Conservation (phyloP, 1,284 basidiomycete species). For the Psilocybe mexicana region DNA sequence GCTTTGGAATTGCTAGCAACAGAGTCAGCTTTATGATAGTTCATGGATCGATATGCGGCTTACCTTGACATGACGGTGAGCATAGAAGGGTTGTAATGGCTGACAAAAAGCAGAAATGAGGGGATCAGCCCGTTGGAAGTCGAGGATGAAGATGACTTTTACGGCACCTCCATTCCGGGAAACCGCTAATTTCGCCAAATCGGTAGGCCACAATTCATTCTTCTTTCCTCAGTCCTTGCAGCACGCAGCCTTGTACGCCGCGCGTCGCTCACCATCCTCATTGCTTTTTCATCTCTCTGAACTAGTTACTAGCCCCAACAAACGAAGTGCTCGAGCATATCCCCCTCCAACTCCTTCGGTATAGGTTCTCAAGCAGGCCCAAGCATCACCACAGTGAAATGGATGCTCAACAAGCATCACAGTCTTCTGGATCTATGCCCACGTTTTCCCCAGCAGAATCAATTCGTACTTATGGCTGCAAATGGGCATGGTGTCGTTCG, state of each 20-base stretch:
- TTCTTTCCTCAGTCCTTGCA: neutral
- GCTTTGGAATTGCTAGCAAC: conserved; percentile 24
- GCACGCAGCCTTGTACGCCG: neutral
- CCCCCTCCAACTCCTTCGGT: neutral
- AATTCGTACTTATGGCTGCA: conserved; percentile 33
- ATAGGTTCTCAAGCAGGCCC: neutral
- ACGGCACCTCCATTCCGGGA: neutral
- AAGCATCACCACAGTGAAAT: neutral
- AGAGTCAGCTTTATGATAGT: neutral
- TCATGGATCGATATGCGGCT: neutral
- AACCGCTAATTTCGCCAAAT: neutral
- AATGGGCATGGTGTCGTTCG: conserved; percentile 52
- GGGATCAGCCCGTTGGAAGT: neutral
- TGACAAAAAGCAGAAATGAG: neutral
- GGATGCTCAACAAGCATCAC: neutral
- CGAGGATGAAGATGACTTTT: neutral
- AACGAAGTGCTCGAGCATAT: neutral
- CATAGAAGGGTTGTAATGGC: neutral
- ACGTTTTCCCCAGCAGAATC: conserved; percentile 9
- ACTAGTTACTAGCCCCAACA: no score
- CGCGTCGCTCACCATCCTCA: neutral
- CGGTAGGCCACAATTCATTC: neutral
- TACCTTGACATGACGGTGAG: neutral
- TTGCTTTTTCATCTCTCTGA: no score
- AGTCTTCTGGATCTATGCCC: neutral